A percentile compares a stretch with the other conserved stretches of the same genome.
These are phyloP conservation scores for Heteromeles arbutifolia DNA, from an alignment of 306 rosid genomes.

Conservation along the genomic window DNA sequence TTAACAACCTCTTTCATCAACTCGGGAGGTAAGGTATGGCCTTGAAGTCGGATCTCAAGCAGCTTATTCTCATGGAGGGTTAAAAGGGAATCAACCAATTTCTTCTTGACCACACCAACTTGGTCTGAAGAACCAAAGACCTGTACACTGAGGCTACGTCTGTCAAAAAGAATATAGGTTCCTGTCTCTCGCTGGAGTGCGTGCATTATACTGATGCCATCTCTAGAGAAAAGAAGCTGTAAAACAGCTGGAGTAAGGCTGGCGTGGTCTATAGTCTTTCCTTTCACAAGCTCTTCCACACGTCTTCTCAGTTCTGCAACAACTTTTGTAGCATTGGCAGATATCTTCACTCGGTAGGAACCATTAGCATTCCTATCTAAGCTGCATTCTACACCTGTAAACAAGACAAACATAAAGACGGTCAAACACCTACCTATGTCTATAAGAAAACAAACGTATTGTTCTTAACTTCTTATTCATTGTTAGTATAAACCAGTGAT, in stretches of 20 bases:
- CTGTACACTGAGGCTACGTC: slow-evolving; percentile 46
- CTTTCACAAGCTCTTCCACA: slow-evolving; percentile 69
- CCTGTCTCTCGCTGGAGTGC: slow-evolving; percentile 61
- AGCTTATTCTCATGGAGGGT: slow-evolving; percentile 61
- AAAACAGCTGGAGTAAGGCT: slow-evolving; percentile 62
- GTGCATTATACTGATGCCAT: slow-evolving; percentile 48
- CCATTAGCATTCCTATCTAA: slow-evolving; percentile 50
- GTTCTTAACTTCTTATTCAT: background rate
- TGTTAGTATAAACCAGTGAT: background rate
- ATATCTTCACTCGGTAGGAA: slow-evolving; percentile 62
- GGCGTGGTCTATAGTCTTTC: slow-evolving; percentile 48
- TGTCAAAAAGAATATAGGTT: slow-evolving; percentile 60
- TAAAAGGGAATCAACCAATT: slow-evolving; percentile 51
- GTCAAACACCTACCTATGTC: slow-evolving; percentile 14
- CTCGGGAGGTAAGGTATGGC: slow-evolving; percentile 60
- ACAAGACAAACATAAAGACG: slow-evolving; percentile 11
- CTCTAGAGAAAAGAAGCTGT: slow-evolving; percentile 58
- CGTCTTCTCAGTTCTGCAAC: slow-evolving; percentile 76
- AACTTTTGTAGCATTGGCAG: slow-evolving; percentile 76
- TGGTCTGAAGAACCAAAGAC: slow-evolving; percentile 55
- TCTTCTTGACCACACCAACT: slow-evolving; percentile 49
- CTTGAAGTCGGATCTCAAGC: slow-evolving; percentile 60
- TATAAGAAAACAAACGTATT: background rate
- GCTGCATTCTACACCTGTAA: slow-evolving; percentile 58
- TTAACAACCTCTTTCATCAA: slow-evolving; percentile 75